Base-by-base conservation (phyloP, 106 monocot genomes). In the Dendrobium chrysotoxum region DNA sequence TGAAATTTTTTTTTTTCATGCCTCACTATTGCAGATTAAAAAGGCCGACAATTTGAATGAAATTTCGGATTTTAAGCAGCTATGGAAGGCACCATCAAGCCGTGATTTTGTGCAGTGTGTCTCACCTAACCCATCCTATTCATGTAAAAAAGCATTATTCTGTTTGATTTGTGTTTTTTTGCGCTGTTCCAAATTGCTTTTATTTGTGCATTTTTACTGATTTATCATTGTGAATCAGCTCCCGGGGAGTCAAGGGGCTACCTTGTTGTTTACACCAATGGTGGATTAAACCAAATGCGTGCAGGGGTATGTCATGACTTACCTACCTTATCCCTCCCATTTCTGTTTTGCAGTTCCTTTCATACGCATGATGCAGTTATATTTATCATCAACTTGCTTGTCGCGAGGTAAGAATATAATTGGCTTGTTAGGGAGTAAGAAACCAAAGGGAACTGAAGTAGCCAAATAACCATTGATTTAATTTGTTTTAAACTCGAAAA, bases 221-320 rank as follows among this genome's bases (percentile, higher is more conserved):
- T 5, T 73, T 77, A 10, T 54, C 78, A 11, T 84, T 83, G 44
- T 86, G 77, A 13, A 85, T 86, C 83, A 92, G 92, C 77, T 82
- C 92, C 88, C 16, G 44, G 42, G 35, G 82, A 89, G 73, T 83
- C 92, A 73, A 87, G 86, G 79, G 96, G 96, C 13, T 96, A 93
- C 70, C 80, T 96, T 40, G 40, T 96, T 26, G 96, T 96, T 79
- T 84, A 87, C 80, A 84, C 96, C 72, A 96, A 96, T 85, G 96
- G 96, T 46, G 96, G 96, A 21, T 86, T 96, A 66, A 96, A 96
- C 81, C 96, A 96, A 81, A 96, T 96, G 96, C 86, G 93, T 68
- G 89, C 93, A 28, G 96, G 96, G 90, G 96, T 96, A 88, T 84
- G 84, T 45, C 30, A 57, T 77, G 46, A 53, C 50, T 42, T 20